Evolutionary conservation across 2,329 filamentous ascomycete genomes (phyloP).

Genomic region (Tolypocladium ovalisporum): DNA sequence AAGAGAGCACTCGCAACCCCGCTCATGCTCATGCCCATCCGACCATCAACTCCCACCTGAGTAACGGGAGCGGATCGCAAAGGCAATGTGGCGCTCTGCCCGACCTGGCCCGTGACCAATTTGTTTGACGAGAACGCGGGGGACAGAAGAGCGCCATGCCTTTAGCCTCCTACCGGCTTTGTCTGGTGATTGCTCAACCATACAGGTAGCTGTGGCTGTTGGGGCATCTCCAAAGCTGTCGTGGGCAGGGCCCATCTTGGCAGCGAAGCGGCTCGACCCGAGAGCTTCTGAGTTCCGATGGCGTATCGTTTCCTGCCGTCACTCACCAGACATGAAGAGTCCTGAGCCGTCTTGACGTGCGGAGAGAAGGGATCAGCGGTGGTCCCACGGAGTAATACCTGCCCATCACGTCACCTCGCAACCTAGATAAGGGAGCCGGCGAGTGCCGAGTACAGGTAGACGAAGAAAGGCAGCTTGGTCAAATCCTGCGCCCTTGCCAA

Average conservation of each 20-base stretch:
- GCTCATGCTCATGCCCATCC: background rate
- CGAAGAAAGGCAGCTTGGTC: background rate
- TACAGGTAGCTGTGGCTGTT: background rate
- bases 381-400: background rate
- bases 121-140: background rate
- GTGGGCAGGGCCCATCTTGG: background rate
- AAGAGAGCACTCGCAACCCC: background rate
- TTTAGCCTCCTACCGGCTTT: background rate
- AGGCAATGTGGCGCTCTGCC: background rate
- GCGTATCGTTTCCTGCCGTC: background rate
- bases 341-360: background rate
- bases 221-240: background rate
- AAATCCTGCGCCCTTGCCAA: background rate
- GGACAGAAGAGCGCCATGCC: background rate
- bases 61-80: background rate
- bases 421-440: background rate
- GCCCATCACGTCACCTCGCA: background rate
- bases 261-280: background rate
- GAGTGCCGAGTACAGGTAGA: background rate
- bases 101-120: background rate
- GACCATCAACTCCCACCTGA: background rate
- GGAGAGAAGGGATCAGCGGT: background rate
- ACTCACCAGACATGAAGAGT: background rate
- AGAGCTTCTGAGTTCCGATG: background rate
- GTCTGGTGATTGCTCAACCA: background rate